phyloP scores from a whole-genome alignment of 2,329 filamentous ascomycete species.

The Monilinia fructigena region DNA sequence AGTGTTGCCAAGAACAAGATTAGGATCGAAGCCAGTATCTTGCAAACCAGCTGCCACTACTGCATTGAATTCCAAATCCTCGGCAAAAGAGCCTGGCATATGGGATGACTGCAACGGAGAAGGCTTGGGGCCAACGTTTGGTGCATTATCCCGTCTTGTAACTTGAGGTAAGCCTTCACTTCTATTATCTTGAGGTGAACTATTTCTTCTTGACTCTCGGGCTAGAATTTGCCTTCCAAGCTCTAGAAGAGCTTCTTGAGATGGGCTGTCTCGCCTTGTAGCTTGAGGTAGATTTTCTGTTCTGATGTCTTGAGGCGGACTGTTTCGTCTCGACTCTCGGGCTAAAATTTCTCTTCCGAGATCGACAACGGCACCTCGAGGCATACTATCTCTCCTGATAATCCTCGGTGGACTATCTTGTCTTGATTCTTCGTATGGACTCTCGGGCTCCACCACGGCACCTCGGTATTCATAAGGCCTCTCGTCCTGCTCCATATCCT shows the following conservation, averaged over 20 bases:
- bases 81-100: conserved; percentile 64
- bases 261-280: neutral
- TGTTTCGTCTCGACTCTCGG: neutral
- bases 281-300: conserved; percentile 11
- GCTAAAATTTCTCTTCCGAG: neutral
- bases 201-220: conserved; percentile 14
- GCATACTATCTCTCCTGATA: neutral
- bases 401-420: conserved; percentile 4
- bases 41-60: conserved; percentile 66
- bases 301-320: neutral
- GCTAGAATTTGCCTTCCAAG: conserved; percentile 7
- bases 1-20: conserved; percentile 67
- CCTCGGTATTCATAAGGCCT: conserved; percentile 35
- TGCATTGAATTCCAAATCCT: conserved; percentile 69
- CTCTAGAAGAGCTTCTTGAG: neutral
- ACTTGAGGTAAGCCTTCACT: neutral
- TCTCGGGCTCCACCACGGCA: conserved; percentile 32
- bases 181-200: neutral
- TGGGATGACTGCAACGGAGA: conserved; percentile 43
- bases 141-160: conserved; percentile 42
- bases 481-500: conserved; percentile 25
- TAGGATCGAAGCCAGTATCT: conserved; percentile 68
- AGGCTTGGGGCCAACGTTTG: conserved; percentile 58
- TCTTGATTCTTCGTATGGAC: conserved; percentile 28
- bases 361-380: neutral